Conservation (phyloP, 2,329 filamentous ascomycete genomes). For the Fusarium sp. region DNA sequence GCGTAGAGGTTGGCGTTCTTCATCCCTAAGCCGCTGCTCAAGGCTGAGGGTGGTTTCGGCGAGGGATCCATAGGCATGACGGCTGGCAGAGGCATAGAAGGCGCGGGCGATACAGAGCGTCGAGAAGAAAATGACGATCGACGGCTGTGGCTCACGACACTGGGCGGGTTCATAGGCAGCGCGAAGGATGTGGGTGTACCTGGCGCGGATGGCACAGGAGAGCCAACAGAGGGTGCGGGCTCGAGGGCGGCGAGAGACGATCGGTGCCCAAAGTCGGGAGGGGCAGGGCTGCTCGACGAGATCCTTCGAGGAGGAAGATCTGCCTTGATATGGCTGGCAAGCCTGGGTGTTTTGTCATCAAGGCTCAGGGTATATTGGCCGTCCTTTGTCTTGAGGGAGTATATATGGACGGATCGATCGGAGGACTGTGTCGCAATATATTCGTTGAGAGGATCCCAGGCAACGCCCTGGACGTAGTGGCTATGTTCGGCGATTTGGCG, state of each 20-base stretch:
- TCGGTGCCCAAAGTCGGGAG: slow-evolving; percentile 78
- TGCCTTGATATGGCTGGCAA: slow-evolving; percentile 81
- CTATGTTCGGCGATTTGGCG: slow-evolving; percentile 97
- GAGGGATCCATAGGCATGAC: slow-evolving; percentile 94
- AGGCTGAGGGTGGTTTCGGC: slow-evolving; percentile 72
- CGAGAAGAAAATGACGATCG: slow-evolving; percentile 92
- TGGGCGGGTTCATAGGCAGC: slow-evolving; percentile 94
- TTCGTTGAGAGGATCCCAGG: slow-evolving; percentile 98
- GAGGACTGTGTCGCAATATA: slow-evolving; percentile 98
- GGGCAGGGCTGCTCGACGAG: slow-evolving; percentile 90
- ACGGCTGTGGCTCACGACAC: slow-evolving; percentile 86
- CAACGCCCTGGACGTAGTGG: slow-evolving; percentile 97
- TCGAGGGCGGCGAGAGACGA: slow-evolving; percentile 66
- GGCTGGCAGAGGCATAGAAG: slow-evolving; percentile 90
- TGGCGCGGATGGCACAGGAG: slow-evolving; percentile 88
- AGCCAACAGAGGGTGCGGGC: slow-evolving; percentile 70
- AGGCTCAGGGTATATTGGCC: slow-evolving; percentile 85
- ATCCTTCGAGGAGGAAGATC: slow-evolving; percentile 92
- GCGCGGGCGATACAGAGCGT: slow-evolving; percentile 90
- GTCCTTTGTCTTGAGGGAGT: slow-evolving; percentile 94
- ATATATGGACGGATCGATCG: slow-evolving; percentile 97
- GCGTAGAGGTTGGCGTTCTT: slow-evolving; percentile 92
- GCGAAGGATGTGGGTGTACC: slow-evolving; percentile 90
- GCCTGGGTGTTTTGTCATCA: slow-evolving; percentile 75
- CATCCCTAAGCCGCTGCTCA: slow-evolving; percentile 66